phyloP scores from a whole-genome alignment of 768 basidiomycete species.

The Phylloporus rhodoxanthus region DNA sequence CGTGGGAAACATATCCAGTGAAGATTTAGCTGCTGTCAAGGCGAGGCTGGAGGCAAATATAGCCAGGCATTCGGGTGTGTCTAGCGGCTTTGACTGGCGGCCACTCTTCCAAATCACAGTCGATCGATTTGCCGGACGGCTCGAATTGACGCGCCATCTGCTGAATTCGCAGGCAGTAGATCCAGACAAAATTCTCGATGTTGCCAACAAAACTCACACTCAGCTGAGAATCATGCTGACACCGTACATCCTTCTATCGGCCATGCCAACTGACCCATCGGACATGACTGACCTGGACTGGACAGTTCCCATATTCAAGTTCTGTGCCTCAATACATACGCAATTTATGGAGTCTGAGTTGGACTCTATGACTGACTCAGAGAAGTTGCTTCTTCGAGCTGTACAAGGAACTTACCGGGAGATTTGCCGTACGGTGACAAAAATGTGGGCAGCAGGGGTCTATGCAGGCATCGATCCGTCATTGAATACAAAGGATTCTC shows the following conservation, averaged over 20 bases:
- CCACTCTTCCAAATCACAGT: background rate
- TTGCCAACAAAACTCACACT: background rate
- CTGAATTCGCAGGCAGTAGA: background rate
- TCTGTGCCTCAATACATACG: background rate
- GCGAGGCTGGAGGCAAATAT: no score
- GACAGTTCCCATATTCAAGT: background rate
- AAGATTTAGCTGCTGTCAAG: no score
- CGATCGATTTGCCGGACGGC: background rate
- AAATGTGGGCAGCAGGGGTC: no score
- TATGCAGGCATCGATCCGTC: no score
- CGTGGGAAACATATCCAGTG: background rate
- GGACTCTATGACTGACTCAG: background rate
- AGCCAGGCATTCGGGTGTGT: no score
- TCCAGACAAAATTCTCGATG: background rate
- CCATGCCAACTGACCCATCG: background rate
- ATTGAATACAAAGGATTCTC: no score
- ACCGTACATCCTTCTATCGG: background rate
- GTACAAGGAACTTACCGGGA: no score
- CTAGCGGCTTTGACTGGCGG: background rate
- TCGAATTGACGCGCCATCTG: background rate
- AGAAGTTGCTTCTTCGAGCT: background rate
- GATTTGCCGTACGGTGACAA: no score
- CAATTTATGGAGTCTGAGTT: background rate
- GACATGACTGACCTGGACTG: background rate
- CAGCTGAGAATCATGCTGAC: background rate